Evolutionary conservation across 2,329 filamentous ascomycete genomes (phyloP), one percentile per base, ranked within the genome.

Genomic region (Aureobasidium subglaciale): DNA sequence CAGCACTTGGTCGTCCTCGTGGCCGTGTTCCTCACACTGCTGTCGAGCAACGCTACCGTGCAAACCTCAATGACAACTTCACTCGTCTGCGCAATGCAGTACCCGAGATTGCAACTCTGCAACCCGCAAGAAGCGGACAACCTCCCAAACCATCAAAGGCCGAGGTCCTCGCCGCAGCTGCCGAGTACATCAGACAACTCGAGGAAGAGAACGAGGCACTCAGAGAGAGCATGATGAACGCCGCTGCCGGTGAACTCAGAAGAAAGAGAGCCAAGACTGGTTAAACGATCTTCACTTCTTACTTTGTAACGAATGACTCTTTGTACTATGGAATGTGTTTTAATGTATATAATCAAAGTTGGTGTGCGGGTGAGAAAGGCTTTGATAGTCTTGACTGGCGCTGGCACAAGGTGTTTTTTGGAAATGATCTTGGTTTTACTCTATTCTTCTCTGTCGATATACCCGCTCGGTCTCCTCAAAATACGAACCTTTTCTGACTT

Each of bases 11-110:
- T 2, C 43, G 54, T 16, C 54, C 43, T 3, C 27, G 35, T 13
- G 34, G 35, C 25, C 29, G 27, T n/a, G 38, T 24, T 8, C 34
- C 25, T 32, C 54, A 56, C 29, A 41, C 38, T 8, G 46, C 46
- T 18, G 54, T 56, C 15, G 54, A 50, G 54, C 54, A 56, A 41
- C 35, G 54, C 27, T 56, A 56, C 29, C 54, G 54, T 8, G 20
- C 35, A 7, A 56, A 56, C 16, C 54, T 56, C 2, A 34, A 41
- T 4, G 35, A 50, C 11, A 35, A 56, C 3, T 56, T 56, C 16
- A 22, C 18, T 15, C 24, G 35, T 5, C 22, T 56, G 43, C 32
- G 43, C 24, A 34, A 40, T 11, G 37, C 43, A 15, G 37, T 56
- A 4, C 54, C 43, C 5, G 37, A 49, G 15, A 50, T 49, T 16